These are phyloP conservation scores for Aristolochia californica DNA, from an alignment of 164 flowering plant genomes.

Conservation along the genomic window DNA sequence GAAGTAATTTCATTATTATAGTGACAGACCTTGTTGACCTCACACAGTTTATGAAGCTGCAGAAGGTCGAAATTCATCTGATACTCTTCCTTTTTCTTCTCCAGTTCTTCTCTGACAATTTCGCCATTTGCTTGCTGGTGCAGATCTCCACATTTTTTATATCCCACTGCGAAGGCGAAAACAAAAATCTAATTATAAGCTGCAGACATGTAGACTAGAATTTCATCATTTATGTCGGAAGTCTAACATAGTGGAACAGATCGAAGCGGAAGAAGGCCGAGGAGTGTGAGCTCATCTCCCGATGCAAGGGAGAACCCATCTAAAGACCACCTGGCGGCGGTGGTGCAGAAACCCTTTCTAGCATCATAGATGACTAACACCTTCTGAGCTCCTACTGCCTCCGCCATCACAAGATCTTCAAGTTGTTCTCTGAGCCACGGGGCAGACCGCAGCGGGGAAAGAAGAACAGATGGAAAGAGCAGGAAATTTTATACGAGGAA, in stretches of 20 bases:
- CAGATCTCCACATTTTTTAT: slow-evolving; percentile 33
- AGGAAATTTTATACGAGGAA: too few species aligned
- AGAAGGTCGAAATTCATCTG: slow-evolving; percentile 17
- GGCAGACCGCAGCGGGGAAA: too few species aligned
- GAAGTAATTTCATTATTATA: too few species aligned
- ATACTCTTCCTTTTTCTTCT: slow-evolving; percentile 35
- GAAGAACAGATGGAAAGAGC: too few species aligned
- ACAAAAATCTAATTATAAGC: too few species aligned
- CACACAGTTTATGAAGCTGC: slow-evolving; percentile 17
- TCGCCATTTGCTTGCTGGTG: slow-evolving; percentile 24
- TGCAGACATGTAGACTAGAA: too few species aligned
- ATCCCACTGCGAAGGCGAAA: slow-evolving; percentile 28
- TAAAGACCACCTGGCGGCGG: slow-evolving; percentile 27
- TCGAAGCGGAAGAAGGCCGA: slow-evolving; percentile 41
- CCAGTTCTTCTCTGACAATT: slow-evolving; percentile 25
- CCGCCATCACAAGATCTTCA: too few species aligned
- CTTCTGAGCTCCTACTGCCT: slow-evolving; percentile 5
- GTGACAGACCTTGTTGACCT: slow-evolving; percentile 21
- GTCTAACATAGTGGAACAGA: slow-evolving; percentile 27
- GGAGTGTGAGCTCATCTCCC: slow-evolving; percentile 45
- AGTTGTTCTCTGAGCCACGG: too few species aligned
- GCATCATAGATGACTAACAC: slow-evolving; percentile 66
- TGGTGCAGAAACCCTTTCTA: slow-evolving; percentile 27
- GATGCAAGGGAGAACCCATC: slow-evolving; percentile 30
- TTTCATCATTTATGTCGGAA: background rate